phyloP scores from a whole-genome alignment of 2,329 filamentous ascomycete species.

The Calonectria pseudoturangicola region DNA sequence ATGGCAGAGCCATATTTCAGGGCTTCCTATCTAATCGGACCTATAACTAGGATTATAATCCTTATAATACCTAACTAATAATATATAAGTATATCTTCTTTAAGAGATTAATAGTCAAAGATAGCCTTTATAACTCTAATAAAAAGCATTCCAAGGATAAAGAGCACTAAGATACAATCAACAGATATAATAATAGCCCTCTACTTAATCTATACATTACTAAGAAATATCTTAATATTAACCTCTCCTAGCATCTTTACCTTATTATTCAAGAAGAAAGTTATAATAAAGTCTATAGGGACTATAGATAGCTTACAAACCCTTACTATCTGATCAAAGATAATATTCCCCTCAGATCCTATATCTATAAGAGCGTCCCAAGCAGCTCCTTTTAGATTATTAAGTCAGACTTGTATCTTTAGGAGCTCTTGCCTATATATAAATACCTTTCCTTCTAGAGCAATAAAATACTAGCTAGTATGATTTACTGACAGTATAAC shows the following conservation, averaged over 20 bases:
- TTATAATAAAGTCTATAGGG: not conserved
- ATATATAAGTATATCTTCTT: not conserved
- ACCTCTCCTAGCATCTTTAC: not conserved
- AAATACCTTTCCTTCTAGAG: not conserved
- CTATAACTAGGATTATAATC: not conserved
- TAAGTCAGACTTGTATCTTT: not conserved
- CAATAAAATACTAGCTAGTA: no score
- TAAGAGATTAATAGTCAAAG: not conserved
- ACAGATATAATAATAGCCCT: not conserved
- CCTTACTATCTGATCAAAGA: not conserved
- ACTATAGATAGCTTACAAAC: not conserved
- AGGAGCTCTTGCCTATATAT: not conserved
- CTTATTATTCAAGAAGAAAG: not conserved
- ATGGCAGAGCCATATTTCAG: not conserved
- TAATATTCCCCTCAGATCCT: not conserved
- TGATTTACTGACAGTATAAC: not conserved
- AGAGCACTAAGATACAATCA: not conserved
- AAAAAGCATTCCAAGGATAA: not conserved
- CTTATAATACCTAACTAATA: not conserved
- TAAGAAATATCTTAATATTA: not conserved
- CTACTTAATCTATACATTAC: not conserved
- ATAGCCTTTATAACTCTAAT: not conserved
- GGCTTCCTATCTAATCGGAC: not conserved
- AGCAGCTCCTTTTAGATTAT: not conserved
- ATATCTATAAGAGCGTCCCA: not conserved